Percentiles rank a stretch among this genome's conserved stretches.
Conservation (phyloP, 1,284 basidiomycete species). For the Cutaneotrichosporon sp. region DNA sequence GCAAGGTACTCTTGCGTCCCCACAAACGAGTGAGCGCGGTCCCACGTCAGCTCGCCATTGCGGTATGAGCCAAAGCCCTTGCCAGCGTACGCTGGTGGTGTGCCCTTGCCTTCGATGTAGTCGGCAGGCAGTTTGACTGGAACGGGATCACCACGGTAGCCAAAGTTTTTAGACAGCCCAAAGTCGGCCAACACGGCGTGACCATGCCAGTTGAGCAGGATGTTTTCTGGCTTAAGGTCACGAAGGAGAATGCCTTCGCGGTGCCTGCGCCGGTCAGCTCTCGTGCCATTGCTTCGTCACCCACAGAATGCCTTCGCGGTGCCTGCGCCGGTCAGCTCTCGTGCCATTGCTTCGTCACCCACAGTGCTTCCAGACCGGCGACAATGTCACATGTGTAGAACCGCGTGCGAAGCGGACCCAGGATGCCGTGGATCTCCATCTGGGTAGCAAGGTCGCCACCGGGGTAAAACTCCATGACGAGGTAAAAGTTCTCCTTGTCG, state of each 20-base stretch:
- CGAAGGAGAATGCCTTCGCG: slow-evolving; percentile 51
- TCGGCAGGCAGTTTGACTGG: slow-evolving; percentile 25
- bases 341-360: slow-evolving; percentile 9
- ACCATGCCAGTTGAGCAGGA: slow-evolving; percentile 84
- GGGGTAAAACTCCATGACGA: slow-evolving; percentile 73
- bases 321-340: slow-evolving; percentile 28
- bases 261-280: slow-evolving; percentile 31
- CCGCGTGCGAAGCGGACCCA: slow-evolving; percentile 84
- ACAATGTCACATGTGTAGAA: slow-evolving; percentile 97
- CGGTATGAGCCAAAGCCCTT: slow-evolving; percentile 22
- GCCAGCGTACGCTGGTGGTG: slow-evolving; percentile 14
- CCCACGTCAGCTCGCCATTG: slow-evolving; percentile 21
- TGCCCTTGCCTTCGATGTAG: slow-evolving; percentile 22
- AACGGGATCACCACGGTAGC: slow-evolving; percentile 37
- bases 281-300: neutral
- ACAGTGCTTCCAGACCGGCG: slow-evolving; percentile 83
- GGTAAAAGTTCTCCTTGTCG: slow-evolving; percentile 85
- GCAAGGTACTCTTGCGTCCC: slow-evolving; percentile 82
- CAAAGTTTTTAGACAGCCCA: slow-evolving; percentile 53
- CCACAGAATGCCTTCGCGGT: slow-evolving; percentile 48
- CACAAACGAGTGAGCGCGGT: slow-evolving; percentile 26
- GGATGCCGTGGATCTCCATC: slow-evolving; percentile 84
- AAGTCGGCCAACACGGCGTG: slow-evolving; percentile 96
- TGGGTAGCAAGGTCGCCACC: slow-evolving; percentile 96
- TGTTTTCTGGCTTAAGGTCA: slow-evolving; percentile 64